Conservation (phyloP, 2,329 filamentous ascomycete species). For the Monilinia fructicola region DNA sequence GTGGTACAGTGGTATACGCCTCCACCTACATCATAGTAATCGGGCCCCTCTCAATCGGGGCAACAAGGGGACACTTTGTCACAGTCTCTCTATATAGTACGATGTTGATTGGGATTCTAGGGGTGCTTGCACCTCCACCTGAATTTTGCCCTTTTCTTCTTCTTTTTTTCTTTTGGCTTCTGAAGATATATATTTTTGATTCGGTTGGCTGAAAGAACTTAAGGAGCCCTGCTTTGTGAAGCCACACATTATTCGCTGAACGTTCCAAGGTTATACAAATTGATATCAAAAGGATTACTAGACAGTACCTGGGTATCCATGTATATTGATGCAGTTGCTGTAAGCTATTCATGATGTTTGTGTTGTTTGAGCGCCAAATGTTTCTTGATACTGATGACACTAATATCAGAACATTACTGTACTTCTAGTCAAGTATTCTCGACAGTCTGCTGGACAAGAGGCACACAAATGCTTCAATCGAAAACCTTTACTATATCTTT, state of each 20-base stretch:
- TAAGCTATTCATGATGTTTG: rapidly evolving
- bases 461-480: neutral
- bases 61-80: neutral
- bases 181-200: neutral
- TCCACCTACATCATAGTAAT: neutral
- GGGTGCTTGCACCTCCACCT: neutral
- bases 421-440: neutral
- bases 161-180: neutral
- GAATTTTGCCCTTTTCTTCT: neutral
- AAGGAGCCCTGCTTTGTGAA: neutral
- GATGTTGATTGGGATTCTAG: neutral
- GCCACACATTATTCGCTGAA: neutral
- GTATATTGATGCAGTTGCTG: neutral
- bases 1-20: constrained; percentile 1
- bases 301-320: no score
- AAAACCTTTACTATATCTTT: no score
- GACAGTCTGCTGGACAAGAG: neutral
- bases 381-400: neutral
- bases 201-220: neutral
- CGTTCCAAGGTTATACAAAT: neutral
- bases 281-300: neutral
- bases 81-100: neutral
- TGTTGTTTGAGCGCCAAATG: neutral
- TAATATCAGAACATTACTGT: neutral
- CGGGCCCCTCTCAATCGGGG: neutral